A percentile compares a stretch with the other conserved stretches of the same genome.
phyloP scores from a whole-genome alignment of 192 early-diverging fungal species.

The Pilaira anomala region DNA sequence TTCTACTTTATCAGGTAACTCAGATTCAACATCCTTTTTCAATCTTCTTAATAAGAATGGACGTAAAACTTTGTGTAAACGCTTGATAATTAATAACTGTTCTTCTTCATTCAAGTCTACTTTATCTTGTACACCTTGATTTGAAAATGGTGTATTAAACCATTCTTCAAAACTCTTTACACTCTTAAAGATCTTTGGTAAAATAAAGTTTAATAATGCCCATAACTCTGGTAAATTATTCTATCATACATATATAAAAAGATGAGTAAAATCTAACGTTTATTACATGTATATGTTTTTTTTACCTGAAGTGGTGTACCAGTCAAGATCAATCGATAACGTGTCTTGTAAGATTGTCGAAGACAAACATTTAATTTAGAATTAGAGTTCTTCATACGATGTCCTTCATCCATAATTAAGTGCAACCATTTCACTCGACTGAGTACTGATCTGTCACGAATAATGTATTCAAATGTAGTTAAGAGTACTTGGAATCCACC shows the following conservation, averaged over 20 bases:
- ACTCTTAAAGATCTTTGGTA: constrained; percentile 95
- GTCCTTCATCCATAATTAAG: constrained; percentile 99
- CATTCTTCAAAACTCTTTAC: constrained; percentile 98
- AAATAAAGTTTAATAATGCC: constrained; percentile 93
- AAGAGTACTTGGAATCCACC: constrained; percentile 91
- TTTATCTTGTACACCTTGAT: constrained; percentile 76
- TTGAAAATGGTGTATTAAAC: constrained; percentile 96
- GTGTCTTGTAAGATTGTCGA: constrained; percentile 83
- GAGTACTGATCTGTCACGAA: constrained; percentile 85
- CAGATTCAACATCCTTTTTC: constrained; percentile 98
- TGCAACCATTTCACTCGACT: constrained; percentile 94
- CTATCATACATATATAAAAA: constrained; percentile 27
- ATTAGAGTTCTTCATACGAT: constrained; percentile 96
- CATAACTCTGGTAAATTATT: constrained; percentile 98
- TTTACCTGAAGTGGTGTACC: constrained; percentile 93
- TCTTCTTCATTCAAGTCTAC: constrained; percentile 98
- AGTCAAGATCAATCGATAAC: constrained; percentile 94
- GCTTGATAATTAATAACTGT: constrained; percentile 89
- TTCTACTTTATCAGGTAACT: constrained; percentile 97
- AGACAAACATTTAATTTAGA: constrained; percentile 84
- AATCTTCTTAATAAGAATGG: constrained; percentile 95
- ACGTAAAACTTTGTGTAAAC: constrained; percentile 93
- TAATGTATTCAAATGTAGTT: constrained; percentile 97
- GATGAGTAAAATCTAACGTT: not conserved
- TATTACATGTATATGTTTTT: not conserved